phyloP scores from a whole-genome alignment of 2,329 filamentous ascomycete species.

The Didymella keratinophila region DNA sequence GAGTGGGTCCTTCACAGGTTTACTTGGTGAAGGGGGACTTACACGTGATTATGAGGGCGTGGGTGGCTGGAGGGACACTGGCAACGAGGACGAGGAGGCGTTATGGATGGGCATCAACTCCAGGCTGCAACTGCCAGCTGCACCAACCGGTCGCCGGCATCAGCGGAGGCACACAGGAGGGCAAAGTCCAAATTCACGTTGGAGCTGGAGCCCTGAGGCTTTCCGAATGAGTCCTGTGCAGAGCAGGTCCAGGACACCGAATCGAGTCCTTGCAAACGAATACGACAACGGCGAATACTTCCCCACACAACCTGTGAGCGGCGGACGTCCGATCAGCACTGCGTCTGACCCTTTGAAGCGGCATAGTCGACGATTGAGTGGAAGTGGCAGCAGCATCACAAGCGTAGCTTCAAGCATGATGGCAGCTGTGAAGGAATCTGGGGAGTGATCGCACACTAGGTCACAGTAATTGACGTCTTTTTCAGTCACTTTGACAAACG shows the following conservation, averaged over 20 bases:
- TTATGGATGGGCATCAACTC: slow-evolving; percentile 56
- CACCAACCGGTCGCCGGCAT: slow-evolving; percentile 40
- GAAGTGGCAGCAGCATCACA: slow-evolving; percentile 34
- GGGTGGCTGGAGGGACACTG: slow-evolving; percentile 51
- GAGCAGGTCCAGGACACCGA: slow-evolving; percentile 48
- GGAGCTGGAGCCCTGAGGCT: slow-evolving; percentile 44
- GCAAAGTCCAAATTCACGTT: slow-evolving; percentile 36
- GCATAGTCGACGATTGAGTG: slow-evolving; percentile 39
- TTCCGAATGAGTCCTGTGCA: slow-evolving; percentile 51
- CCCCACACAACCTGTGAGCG: slow-evolving; percentile 28
- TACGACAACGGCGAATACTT: slow-evolving; percentile 38
- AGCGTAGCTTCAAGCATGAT: slow-evolving; percentile 25
- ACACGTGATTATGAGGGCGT: slow-evolving; percentile 55
- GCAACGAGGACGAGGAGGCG: slow-evolving; percentile 53
- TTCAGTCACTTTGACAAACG: not conserved
- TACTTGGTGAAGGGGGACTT: slow-evolving; percentile 44
- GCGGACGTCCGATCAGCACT: slow-evolving; percentile 28
- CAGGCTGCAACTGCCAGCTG: slow-evolving; percentile 50
- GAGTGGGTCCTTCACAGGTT: slow-evolving; percentile 45
- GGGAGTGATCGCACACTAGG: slow-evolving; percentile 12
- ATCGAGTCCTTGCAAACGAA: slow-evolving; percentile 26
- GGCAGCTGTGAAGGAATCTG: slow-evolving; percentile 22
- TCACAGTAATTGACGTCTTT: not conserved
- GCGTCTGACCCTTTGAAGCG: slow-evolving; percentile 34
- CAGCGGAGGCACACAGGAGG: slow-evolving; percentile 45